These are phyloP conservation scores for Emericellopsis atlantica DNA, from an alignment of 2,329 filamentous ascomycete genomes.

Conservation along the genomic window DNA sequence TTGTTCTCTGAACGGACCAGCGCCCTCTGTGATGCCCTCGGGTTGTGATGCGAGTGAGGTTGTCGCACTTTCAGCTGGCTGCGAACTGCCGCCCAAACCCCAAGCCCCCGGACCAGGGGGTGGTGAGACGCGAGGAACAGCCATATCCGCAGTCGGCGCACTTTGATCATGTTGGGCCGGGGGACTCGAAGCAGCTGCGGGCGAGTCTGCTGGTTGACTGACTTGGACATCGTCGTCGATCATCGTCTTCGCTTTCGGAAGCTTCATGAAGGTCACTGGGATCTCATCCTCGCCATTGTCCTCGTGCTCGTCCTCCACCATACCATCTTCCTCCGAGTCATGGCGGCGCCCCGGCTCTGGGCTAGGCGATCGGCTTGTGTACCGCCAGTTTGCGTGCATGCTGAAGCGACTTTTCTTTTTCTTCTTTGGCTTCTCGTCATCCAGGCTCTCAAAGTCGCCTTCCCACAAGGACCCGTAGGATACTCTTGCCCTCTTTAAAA, in stretches of 20 bases:
- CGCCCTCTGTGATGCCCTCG: no score
- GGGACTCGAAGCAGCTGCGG: neutral
- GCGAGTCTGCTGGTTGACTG: neutral
- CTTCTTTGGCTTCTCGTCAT: slow-evolving; percentile 47
- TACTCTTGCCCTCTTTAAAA: slow-evolving; percentile 57
- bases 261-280: neutral
- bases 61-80: no score
- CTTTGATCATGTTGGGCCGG: no score
- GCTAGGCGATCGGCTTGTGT: slow-evolving; percentile 58
- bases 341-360: slow-evolving; percentile 38
- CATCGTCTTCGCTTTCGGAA: neutral
- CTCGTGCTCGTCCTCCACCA: slow-evolving; percentile 5
- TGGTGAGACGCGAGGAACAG: no score
- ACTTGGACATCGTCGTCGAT: slow-evolving; percentile 2
- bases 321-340: slow-evolving; percentile 8
- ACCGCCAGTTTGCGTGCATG: slow-evolving; percentile 59
- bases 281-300: slow-evolving; percentile 4
- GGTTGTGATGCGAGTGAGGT: no score
- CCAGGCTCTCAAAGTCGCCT: slow-evolving; percentile 53
- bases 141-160: no score
- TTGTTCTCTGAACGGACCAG: no score
- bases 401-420: slow-evolving; percentile 38
- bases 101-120: no score
- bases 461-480: slow-evolving; percentile 59
- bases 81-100: no score